Percentiles rank a stretch among this genome's conserved stretches.
Evolutionary conservation across 345 rosid species (phyloP).

Genomic region (Moricandia arvensis): DNA sequence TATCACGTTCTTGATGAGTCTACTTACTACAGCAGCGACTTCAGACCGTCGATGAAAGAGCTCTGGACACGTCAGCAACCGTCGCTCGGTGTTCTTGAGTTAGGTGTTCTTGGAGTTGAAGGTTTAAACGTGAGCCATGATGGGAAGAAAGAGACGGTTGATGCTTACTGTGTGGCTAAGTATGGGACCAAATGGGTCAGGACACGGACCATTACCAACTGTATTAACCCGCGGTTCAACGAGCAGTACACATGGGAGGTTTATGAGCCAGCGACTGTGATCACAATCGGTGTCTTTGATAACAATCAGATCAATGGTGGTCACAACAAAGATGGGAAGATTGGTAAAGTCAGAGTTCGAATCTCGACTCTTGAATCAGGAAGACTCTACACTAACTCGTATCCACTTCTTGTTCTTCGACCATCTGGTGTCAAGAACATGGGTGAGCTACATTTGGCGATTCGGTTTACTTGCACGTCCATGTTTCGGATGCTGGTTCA

Average conservation of each 20-base stretch:
- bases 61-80: constrained; percentile 53
- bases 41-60: constrained; percentile 86
- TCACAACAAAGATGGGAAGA: constrained; percentile 49
- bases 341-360: constrained; percentile 82
- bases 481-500: constrained; percentile 52
- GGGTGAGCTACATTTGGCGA: constrained; percentile 91
- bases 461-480: constrained; percentile 75
- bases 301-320: constrained; percentile 57
- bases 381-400: constrained; percentile 74
- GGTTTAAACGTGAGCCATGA: constrained; percentile 72
- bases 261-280: constrained; percentile 82
- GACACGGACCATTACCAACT: constrained; percentile 68
- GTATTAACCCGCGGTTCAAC: constrained; percentile 76
- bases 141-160: constrained; percentile 73
- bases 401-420: constrained; percentile 78
- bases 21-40: constrained; percentile 91
- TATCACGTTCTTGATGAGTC: constrained; percentile 96
- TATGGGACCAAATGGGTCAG: constrained; percentile 96
- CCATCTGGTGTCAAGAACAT: constrained; percentile 86
- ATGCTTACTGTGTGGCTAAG: constrained; percentile 96
- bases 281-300: constrained; percentile 85
- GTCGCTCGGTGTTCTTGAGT: constrained; percentile 72
- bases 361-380: constrained; percentile 84
- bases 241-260: constrained; percentile 99
- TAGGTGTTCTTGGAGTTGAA: constrained; percentile 72